Percentiles rank a stretch among this genome's conserved stretches.
Conservation (phyloP, 2,329 filamentous ascomycete genomes). For the Fusarium udum region DNA sequence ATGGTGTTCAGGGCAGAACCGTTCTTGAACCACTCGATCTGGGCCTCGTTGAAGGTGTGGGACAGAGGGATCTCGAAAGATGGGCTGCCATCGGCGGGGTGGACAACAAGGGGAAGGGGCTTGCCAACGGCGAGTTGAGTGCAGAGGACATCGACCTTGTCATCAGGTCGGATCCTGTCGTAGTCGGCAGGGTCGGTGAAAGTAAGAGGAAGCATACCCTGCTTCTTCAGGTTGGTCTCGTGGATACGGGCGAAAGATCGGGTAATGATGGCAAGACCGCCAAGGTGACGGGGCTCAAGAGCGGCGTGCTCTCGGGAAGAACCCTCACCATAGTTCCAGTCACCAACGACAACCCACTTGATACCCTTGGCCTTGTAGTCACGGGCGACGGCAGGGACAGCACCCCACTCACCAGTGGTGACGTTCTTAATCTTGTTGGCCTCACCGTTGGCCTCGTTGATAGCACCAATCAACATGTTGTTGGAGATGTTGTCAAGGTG, state of each 20-base stretch:
- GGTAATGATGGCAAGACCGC: slow-evolving; percentile 95
- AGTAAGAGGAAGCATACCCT: slow-evolving; percentile 99
- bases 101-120: slow-evolving; percentile 89
- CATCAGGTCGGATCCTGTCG: slow-evolving; percentile 93
- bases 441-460: slow-evolving; percentile 94
- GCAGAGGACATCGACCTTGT: slow-evolving; percentile 88
- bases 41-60: slow-evolving; percentile 98
- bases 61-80: slow-evolving; percentile 83
- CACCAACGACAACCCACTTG: slow-evolving; percentile 96
- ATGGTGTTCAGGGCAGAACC: slow-evolving; percentile 98
- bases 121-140: slow-evolving; percentile 92
- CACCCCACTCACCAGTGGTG: slow-evolving; percentile 83
- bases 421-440: slow-evolving; percentile 97
- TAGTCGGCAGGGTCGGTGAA: slow-evolving; percentile 96
- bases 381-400: slow-evolving; percentile 92
- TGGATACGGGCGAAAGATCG: slow-evolving; percentile 98
- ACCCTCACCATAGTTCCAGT: slow-evolving; percentile 99
- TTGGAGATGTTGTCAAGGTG: slow-evolving; percentile 99
- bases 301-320: slow-evolving; percentile 98
- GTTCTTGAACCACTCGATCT: slow-evolving; percentile 99
- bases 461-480: slow-evolving; percentile 99
- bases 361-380: slow-evolving; percentile 98
- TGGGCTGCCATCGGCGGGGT: slow-evolving; percentile 82
- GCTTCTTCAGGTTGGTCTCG: slow-evolving; percentile 99
- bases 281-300: slow-evolving; percentile 95